Evolutionary conservation across 257 asterid genomes (phyloP).

Genomic region (Thymus quinquecostatus): DNA sequence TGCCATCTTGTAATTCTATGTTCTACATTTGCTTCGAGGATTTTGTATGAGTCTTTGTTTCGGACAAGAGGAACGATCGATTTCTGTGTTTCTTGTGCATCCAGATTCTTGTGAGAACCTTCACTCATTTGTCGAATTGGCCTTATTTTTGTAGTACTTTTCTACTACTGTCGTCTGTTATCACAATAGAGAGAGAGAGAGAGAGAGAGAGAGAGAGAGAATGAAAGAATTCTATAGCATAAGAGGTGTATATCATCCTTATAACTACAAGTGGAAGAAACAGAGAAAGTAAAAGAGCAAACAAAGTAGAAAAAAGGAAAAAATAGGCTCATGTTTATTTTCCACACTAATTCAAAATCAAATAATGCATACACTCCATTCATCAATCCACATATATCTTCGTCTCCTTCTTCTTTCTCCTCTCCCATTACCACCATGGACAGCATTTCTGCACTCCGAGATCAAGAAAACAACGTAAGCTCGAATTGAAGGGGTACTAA

Average conservation of each 20-base stretch:
- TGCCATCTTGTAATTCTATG: constrained; percentile 19
- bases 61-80: constrained; percentile 27
- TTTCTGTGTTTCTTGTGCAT: constrained; percentile 29
- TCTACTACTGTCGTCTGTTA: not conserved
- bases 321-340: constrained; percentile 10
- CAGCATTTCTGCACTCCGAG: constrained; percentile 49
- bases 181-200: not conserved
- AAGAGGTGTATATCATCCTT: constrained; percentile 1
- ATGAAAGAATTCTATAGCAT: constrained; percentile 31
- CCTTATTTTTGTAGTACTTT: not conserved
- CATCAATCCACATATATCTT: not conserved
- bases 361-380: constrained; percentile 25
- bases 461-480: constrained; percentile 15
- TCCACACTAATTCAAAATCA: constrained; percentile 22
- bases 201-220: constrained; percentile 3
- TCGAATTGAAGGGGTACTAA: not conserved
- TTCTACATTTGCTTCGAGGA: constrained; percentile 15
- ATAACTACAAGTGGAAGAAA: constrained; percentile 14
- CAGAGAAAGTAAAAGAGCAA: not conserved
- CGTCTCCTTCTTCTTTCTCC: not conserved
- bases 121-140: not conserved
- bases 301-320: not conserved
- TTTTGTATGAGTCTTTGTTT: constrained; percentile 28
- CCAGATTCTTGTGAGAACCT: constrained; percentile 27
- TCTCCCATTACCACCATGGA: constrained; percentile 43